Evolutionary conservation across 1,284 basidiomycete genomes (phyloP).

Genomic region (Tylopilus sp.): DNA sequence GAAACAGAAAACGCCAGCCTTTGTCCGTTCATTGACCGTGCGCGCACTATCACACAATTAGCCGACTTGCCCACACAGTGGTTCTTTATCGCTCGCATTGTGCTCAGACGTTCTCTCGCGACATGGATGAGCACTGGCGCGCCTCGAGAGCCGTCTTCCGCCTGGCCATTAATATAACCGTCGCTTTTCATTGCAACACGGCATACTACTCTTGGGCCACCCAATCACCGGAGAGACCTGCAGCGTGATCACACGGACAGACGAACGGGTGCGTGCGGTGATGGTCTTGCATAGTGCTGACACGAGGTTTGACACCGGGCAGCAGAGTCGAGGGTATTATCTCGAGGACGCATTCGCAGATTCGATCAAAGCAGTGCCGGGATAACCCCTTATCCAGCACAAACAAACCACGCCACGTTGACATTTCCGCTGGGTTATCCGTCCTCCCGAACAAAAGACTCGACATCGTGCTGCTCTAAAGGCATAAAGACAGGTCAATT

Average conservation of each 20-base stretch:
- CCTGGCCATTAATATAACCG: constrained; percentile 37
- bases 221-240: constrained; percentile 34
- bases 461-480: constrained; percentile 23
- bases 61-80: not conserved
- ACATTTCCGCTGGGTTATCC: constrained; percentile 21
- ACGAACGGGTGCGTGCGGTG: constrained; percentile 22
- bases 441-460: constrained; percentile 7
- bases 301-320: constrained; percentile 4
- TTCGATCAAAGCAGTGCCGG: constrained; percentile 36
- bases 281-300: constrained; percentile 3
- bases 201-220: constrained; percentile 29
- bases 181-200: constrained; percentile 25
- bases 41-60: constrained; percentile 21
- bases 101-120: constrained; percentile 6
- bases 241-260: constrained; percentile 7
- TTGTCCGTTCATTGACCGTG: not conserved
- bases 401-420: constrained; percentile 44
- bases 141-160: constrained; percentile 13
- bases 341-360: constrained; percentile 20
- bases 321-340: constrained; percentile 14
- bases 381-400: constrained; percentile 41
- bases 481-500: constrained; percentile 20
- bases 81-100: constrained; percentile 12
- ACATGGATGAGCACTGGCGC: constrained; percentile 11
- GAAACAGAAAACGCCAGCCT: constrained; percentile 7